phyloP scores from a whole-genome alignment of 805 yeast genomes.

The Blastobotrys terrestris region DNA sequence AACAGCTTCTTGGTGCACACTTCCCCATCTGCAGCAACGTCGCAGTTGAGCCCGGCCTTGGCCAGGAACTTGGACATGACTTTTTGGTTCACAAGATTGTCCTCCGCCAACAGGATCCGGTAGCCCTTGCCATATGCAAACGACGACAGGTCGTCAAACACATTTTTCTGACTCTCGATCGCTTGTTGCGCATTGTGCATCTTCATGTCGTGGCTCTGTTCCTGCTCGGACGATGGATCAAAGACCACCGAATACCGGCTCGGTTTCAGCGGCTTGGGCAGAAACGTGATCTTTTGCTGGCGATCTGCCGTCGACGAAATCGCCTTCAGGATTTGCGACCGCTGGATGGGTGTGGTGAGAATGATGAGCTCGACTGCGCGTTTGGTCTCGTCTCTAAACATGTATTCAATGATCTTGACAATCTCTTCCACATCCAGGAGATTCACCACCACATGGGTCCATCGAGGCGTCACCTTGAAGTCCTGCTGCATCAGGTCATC shows the following conservation, averaged over 20 bases:
- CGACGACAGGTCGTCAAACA: constrained; percentile 19
- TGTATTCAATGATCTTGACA: background rate
- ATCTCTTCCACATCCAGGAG: constrained; percentile 17
- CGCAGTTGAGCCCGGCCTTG: constrained; percentile 27
- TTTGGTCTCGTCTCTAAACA: background rate
- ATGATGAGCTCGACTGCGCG: constrained; percentile 10
- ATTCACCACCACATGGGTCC: constrained; percentile 29
- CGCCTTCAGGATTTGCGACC: constrained; percentile 12
- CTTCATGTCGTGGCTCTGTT: constrained; percentile 20
- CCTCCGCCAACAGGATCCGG: constrained; percentile 77
- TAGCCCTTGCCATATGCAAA: constrained; percentile 15
- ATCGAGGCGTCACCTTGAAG: constrained; percentile 5
- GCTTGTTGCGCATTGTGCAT: constrained; percentile 20
- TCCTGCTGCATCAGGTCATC: constrained; percentile 4
- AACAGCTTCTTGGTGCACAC: constrained; percentile 25
- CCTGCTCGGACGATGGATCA: constrained; percentile 20
- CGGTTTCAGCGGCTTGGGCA: constrained; percentile 23
- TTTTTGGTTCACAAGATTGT: constrained; percentile 83
- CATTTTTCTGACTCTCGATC: constrained; percentile 15
- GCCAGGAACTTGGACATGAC: constrained; percentile 49
- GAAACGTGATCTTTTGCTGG: constrained; percentile 12
- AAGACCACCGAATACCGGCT: constrained; percentile 22
- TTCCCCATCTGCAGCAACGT: constrained; percentile 29
- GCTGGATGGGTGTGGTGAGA: constrained; percentile 19
- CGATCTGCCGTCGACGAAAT: constrained; percentile 6